Evolutionary conservation across 1,284 basidiomycete genomes (phyloP), one percentile per base, ranked within the genome.

Genomic region (Ustilago crameri): DNA sequence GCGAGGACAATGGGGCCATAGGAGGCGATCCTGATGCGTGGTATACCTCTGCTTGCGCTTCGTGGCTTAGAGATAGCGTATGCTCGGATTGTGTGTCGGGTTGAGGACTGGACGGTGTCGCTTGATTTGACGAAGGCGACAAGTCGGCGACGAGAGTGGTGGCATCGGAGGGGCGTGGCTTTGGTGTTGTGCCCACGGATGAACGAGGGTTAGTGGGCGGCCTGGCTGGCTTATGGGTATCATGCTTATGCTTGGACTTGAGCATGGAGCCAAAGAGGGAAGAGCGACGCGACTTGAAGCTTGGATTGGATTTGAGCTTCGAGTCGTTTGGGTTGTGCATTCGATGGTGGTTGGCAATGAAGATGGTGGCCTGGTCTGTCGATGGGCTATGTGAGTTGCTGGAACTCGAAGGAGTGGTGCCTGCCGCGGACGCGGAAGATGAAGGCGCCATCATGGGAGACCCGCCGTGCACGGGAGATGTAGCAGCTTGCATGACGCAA

Each of bases 311-410:
- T 15, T 43, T 51, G 26, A 73, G 65, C 34, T 64, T 65, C 3
- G 70, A 60, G 22, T 73, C 65, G 58, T 68, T 22, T 3, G 57
- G 70, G 18, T 73, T 73, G 65, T 68, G 51, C 47, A 51, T 24
- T n/a, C 70, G 64, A 50, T 73, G 70, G 38, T 73, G 70, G 20
- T 73, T 73, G 27, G 70, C 60, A 4, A 73, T 32, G 35, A 73
- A 68, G 22, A 26, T 37, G 8, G 59, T 23, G 3, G 42, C 51
- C 0, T 57, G 51, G 30, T 54, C 22, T 20, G 45, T 14, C 12
- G 46, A 20, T 9, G 41, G 18, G 24, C 18, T 20, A 47, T 17
- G 17, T 30, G 12, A 12, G 12, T 12, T 30, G 12, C 7, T 30
- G 22, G 26, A 15, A 18, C 27, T 15, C 42, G 20, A 18, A 26